These are phyloP conservation scores for Russula sp. DNA, from an alignment of 768 basidiomycete genomes.

Conservation along the genomic window DNA sequence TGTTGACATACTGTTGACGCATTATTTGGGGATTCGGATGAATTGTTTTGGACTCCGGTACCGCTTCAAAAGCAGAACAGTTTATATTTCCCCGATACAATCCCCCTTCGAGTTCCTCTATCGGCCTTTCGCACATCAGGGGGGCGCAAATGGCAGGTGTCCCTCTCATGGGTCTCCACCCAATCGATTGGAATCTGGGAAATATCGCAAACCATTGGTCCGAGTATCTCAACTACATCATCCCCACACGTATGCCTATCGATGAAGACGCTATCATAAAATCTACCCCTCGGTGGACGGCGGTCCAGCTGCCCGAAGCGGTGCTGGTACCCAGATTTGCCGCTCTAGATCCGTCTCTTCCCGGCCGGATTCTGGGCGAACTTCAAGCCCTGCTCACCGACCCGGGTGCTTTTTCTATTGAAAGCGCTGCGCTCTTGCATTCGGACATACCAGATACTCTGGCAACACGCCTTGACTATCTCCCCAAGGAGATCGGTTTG, in stretches of 20 bases:
- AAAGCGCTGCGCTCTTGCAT: background rate
- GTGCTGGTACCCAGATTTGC: background rate
- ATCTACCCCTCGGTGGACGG: slow-evolving; percentile 9
- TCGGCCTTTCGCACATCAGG: background rate
- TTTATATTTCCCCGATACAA: background rate
- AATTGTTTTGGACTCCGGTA: background rate
- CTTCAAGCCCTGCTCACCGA: slow-evolving; percentile 1
- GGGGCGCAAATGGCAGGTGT: background rate
- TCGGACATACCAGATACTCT: slow-evolving; percentile 11
- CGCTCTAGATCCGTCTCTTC: slow-evolving; percentile 4
- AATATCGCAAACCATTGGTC: slow-evolving; percentile 11
- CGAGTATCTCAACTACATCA: slow-evolving; percentile 3
- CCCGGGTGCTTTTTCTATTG: slow-evolving; percentile 1
- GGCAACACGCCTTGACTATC: slow-evolving; percentile 9
- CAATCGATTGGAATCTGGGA: slow-evolving; percentile 5
- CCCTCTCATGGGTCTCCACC: background rate
- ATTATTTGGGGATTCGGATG: background rate
- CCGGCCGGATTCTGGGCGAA: background rate
- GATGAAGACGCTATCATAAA: background rate
- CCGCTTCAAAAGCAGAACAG: background rate
- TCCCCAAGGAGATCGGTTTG: background rate
- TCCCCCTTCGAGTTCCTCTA: background rate
- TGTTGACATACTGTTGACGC: slow-evolving; percentile 1
- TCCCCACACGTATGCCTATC: slow-evolving; percentile 7
- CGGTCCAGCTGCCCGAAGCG: slow-evolving; percentile 2